Conservation (phyloP, 148 eudicot genomes). For the Gaultheria prostrata region DNA sequence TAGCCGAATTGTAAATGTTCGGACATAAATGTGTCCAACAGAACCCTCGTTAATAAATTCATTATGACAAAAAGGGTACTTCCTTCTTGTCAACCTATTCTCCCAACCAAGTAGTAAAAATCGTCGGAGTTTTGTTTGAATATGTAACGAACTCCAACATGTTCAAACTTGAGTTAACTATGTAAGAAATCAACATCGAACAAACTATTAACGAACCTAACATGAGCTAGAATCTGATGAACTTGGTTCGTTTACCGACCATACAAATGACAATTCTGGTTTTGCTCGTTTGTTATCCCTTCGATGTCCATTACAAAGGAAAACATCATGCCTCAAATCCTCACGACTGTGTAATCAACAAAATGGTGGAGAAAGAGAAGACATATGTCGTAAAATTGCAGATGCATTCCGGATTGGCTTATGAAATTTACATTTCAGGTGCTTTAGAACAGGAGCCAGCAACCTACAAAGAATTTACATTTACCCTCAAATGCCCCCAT, state of each 20-base stretch:
- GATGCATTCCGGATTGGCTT: conserved; percentile 27
- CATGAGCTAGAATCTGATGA: background rate
- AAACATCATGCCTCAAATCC: background rate
- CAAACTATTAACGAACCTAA: background rate
- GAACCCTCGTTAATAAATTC: too few relatives aligned
- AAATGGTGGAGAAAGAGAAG: background rate
- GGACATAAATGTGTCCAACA: too few relatives aligned
- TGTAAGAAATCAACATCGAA: background rate
- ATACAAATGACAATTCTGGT: background rate
- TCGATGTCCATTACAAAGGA: background rate
- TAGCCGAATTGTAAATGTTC: too few relatives aligned
- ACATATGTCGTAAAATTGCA: background rate
- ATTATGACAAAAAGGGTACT: too few relatives aligned
- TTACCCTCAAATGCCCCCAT: conserved; percentile 41
- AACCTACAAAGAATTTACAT: conserved; percentile 55
- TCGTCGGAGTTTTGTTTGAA: too few relatives aligned
- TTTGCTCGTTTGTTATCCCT: background rate
- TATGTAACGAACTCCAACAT: background rate
- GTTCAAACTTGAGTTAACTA: background rate
- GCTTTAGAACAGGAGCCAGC: conserved; percentile 38
- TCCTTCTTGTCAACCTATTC: too few relatives aligned
- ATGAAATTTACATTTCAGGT: conserved; percentile 53
- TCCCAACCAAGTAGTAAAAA: too few relatives aligned
- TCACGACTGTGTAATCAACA: too few relatives aligned
- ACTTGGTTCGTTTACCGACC: background rate